Conservation (phyloP, 78 protist species). For the Isochrysis galbana region DNA sequence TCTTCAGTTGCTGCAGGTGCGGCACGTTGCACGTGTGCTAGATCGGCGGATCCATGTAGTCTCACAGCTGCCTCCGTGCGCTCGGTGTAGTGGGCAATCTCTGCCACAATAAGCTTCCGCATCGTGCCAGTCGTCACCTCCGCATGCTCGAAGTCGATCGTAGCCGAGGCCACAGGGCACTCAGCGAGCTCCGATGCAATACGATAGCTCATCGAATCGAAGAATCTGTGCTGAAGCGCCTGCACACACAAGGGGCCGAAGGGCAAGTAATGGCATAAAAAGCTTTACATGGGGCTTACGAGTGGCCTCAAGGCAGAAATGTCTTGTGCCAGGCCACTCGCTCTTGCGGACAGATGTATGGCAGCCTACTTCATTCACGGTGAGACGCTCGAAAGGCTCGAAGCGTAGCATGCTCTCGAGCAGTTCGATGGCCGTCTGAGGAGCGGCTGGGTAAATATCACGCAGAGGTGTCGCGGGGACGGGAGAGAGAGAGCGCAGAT, state of each 20-base stretch:
- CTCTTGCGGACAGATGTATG: no score
- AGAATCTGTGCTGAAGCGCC: constrained; percentile 16
- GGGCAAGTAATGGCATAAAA: no score
- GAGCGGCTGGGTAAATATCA: neutral
- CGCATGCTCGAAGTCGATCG: neutral
- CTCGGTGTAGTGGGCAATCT: neutral
- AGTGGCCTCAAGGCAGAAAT: no score
- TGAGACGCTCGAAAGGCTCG: neutral
- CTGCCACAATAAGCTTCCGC: neutral
- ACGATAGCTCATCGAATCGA: neutral
- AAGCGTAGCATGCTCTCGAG: neutral
- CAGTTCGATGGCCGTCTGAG: neutral
- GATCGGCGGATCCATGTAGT: no score
- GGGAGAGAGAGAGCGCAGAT: neutral
- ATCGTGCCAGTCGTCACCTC: neutral
- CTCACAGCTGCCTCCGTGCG: neutral
- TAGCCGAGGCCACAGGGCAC: neutral
- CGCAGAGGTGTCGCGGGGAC: neutral
- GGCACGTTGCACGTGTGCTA: no score
- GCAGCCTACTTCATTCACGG: neutral
- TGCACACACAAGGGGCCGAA: no score
- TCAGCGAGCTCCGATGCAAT: neutral
- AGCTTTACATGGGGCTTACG: no score
- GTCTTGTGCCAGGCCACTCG: no score
- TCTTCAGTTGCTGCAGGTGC: no score